Base-by-base conservation (phyloP, 1,284 basidiomycete genomes). In the Papiliotrema terrestris region DNA sequence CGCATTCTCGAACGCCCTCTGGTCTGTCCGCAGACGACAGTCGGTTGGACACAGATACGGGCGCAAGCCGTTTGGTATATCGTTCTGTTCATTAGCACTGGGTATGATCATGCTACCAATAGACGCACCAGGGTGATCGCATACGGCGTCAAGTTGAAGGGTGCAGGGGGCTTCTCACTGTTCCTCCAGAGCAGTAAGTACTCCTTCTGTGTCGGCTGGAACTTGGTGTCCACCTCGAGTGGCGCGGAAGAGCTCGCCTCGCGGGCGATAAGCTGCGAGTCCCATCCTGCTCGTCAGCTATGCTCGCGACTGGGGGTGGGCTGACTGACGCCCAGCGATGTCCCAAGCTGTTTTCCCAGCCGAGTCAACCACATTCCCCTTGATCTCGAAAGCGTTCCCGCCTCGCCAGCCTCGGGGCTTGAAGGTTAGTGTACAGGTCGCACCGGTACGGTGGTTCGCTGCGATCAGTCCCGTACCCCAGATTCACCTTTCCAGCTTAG, bases 391-490 rank as follows among this genome's bases (percentile, higher is more conserved):
- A 0, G 93, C 91, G 61, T 94, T 89, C 67, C 85, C 88, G 29
- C 91, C 91, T 57, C 92, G 80, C 94, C 95, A 98, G 8, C 91
- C 91, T 57, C 94, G 83, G 1, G 94, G 94, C 78, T 97, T 97
- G 82, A 98, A 98, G 1, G 91, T 94, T 23, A 98, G 78, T 0
- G 88, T 81, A 66, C 92, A 97, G 44, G 83, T 84, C 65, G 98
- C 94, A n/a, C 86, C 84, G 0, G 94, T 98, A 9, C 90, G 85
- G 71, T 98, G 94, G 68, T 98, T 98, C 35, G 86, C 85, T 90
- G 71, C 46, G 76, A n/a, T 23, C 48, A 59, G 45, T 50, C 48
- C 42, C 32, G 8, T 5, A 22, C 25, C 14, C 36, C 36, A 36
- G 19, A 20, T 13, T 20, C 22, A 44, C 23, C 22, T 48, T 11